Evolutionary conservation across 148 eudicot species (phyloP).

Genomic region (Limonium bicolor): DNA sequence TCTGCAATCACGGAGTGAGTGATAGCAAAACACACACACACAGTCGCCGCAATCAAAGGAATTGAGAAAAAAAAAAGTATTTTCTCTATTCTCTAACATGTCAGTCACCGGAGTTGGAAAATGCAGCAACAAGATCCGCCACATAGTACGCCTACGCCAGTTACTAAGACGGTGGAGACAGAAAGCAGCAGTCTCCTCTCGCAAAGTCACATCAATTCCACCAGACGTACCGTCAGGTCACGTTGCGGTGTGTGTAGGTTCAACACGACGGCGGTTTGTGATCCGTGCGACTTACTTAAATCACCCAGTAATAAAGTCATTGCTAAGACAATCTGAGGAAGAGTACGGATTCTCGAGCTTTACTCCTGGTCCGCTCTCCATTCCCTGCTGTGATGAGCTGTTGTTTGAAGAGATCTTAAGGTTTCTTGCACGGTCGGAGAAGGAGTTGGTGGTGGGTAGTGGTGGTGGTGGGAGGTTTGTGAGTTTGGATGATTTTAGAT

Average conservation of each 20-base stretch:
- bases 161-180: conserved; percentile 38
- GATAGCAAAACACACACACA: too few relatives aligned
- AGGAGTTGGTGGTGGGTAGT: conserved; percentile 28
- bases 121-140: conserved; percentile 38
- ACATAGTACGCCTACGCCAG: conserved; percentile 54
- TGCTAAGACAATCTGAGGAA: conserved; percentile 29
- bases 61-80: too few relatives aligned
- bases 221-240: conserved; percentile 53
- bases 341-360: conserved; percentile 41
- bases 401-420: conserved; percentile 26
- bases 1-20: too few relatives aligned
- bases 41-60: too few relatives aligned
- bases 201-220: conserved; percentile 13
- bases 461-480: conserved; percentile 27
- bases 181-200: conserved; percentile 8
- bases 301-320: conserved; percentile 31
- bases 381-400: conserved; percentile 54
- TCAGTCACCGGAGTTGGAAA: conserved; percentile 1
- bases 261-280: conserved; percentile 14
- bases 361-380: conserved; percentile 25
- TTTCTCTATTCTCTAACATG: too few relatives aligned
- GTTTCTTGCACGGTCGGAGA: conserved; percentile 11
- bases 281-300: conserved; percentile 33
- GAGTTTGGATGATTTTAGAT: conserved; percentile 48
- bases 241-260: conserved; percentile 49